These are phyloP conservation scores for Phytophthora meadii DNA, from an alignment of 352 stramenopile genomes.

Conservation along the genomic window DNA sequence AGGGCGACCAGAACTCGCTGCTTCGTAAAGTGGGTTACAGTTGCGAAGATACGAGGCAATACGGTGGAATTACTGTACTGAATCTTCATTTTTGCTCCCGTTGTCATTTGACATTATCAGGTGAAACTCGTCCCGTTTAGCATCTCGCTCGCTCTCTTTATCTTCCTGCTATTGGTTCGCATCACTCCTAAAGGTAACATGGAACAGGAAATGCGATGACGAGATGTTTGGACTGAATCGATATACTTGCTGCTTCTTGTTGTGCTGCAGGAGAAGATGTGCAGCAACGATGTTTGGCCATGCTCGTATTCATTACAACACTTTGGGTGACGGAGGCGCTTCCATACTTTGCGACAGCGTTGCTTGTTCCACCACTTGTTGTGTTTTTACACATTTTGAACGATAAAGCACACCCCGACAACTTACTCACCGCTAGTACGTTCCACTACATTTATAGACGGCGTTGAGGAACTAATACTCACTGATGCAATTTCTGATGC, in stretches of 20 bases:
- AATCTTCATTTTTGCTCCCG: slow-evolving; percentile 13
- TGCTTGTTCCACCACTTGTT: slow-evolving; percentile 89
- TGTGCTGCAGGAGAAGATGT: slow-evolving; percentile 62
- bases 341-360: slow-evolving; percentile 91
- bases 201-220: background rate
- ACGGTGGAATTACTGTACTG: slow-evolving; percentile 1
- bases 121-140: slow-evolving; percentile 83
- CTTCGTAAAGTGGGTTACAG: slow-evolving; percentile 67
- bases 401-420: slow-evolving; percentile 77
- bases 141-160: slow-evolving; percentile 78
- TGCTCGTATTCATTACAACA: slow-evolving; percentile 91
- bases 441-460: slow-evolving; percentile 1
- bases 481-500: background rate
- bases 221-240: background rate
- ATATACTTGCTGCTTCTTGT: slow-evolving; percentile 2
- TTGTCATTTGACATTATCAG: slow-evolving; percentile 27
- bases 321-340: slow-evolving; percentile 93
- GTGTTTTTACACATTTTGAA: slow-evolving; percentile 91
- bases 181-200: slow-evolving; percentile 74
- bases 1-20: slow-evolving; percentile 84
- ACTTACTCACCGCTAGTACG: slow-evolving; percentile 77
- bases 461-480: slow-evolving; percentile 1
- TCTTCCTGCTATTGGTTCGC: slow-evolving; percentile 75
- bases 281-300: slow-evolving; percentile 87
- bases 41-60: slow-evolving; percentile 13